These are phyloP conservation scores for Orbilia javanica DNA, from an alignment of 2,329 filamentous ascomycete genomes.

Conservation along the genomic window DNA sequence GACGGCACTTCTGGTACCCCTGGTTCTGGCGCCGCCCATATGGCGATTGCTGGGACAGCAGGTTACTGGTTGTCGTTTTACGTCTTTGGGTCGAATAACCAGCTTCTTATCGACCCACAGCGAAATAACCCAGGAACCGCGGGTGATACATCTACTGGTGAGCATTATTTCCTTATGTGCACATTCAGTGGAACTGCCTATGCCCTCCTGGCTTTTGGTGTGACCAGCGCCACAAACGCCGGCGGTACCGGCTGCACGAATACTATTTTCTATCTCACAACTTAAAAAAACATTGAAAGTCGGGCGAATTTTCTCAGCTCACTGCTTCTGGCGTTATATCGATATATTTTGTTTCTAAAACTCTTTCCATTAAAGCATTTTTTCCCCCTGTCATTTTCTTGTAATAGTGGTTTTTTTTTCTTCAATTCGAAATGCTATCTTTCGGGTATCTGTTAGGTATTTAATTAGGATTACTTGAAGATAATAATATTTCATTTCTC, in stretches of 20 bases:
- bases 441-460: no score
- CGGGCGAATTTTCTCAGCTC: neutral
- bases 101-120: neutral
- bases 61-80: conserved; percentile 17
- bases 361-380: no score
- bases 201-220: neutral
- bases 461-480: no score
- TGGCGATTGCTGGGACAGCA: neutral
- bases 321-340: neutral
- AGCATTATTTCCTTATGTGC: neutral
- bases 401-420: no score
- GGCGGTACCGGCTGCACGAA: neutral
- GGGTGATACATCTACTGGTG: neutral
- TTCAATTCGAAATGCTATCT: no score
- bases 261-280: neutral
- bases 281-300: neutral
- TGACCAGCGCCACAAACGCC: no score
- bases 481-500: no score
- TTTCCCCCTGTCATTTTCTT: no score
- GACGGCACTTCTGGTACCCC: neutral
- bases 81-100: neutral
- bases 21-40: neutral
- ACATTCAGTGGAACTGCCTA: neutral
- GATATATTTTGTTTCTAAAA: neutral
- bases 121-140: neutral